These are phyloP conservation scores for Sapria himalayana DNA, from an alignment of 345 rosid species.

Conservation along the genomic window DNA sequence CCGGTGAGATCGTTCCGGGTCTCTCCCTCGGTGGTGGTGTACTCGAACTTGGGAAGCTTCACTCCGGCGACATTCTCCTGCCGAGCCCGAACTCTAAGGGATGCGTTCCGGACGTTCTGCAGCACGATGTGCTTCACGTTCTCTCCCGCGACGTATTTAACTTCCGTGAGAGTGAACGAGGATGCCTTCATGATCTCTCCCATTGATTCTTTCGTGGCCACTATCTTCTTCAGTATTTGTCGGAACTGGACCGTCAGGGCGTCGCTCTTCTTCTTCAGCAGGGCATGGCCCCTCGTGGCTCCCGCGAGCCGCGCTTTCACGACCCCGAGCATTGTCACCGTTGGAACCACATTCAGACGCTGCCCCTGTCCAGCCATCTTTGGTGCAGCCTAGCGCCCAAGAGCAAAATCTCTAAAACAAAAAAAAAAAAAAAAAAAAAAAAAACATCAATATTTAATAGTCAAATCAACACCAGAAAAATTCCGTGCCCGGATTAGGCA, in stretches of 20 bases:
- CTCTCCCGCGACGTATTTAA: constrained; percentile 1
- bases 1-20: constrained; percentile 1
- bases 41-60: constrained; percentile 32
- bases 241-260: constrained; percentile 62
- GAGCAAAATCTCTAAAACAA: no score
- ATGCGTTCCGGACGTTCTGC: neutral
- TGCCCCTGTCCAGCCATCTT: constrained; percentile 2
- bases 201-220: constrained; percentile 1
- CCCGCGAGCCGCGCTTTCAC: constrained; percentile 3
- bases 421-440: no score
- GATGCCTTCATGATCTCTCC: constrained; percentile 1
- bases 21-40: neutral
- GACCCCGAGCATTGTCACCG: neutral
- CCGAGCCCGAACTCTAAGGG: constrained; percentile 2
- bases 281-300: constrained; percentile 2
- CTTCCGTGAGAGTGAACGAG: constrained; percentile 1
- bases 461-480: no score
- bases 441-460: no score
- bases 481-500: no score
- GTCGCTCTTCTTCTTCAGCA: constrained; percentile 3
- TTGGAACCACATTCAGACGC: constrained; percentile 2
- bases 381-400: no score
- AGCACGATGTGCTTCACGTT: neutral
- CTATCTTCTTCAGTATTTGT: constrained; percentile 41
- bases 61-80: constrained; percentile 22